A percentile compares a stretch with the other conserved stretches of the same genome.
Conservation (phyloP, 2,329 filamentous ascomycete species). For the Orbilia brochopaga region DNA sequence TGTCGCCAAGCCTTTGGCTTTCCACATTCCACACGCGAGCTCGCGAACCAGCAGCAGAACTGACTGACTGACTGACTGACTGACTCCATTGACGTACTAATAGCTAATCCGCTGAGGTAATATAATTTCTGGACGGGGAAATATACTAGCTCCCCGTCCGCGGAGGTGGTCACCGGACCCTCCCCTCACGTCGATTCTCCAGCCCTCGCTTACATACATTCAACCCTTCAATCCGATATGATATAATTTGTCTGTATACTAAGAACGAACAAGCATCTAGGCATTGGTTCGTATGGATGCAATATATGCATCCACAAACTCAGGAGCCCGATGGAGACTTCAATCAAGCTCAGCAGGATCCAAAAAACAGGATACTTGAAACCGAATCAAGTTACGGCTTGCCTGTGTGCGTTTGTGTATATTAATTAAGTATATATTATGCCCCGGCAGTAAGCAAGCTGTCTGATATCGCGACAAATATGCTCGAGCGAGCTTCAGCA, state of each 20-base stretch:
- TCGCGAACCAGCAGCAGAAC: neutral
- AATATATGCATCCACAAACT: too few species aligned
- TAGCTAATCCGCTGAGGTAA: too few species aligned
- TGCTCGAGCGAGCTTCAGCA: neutral
- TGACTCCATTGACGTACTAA: too few species aligned
- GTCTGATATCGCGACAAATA: neutral
- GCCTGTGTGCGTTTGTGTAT: too few species aligned
- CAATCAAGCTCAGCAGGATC: too few species aligned
- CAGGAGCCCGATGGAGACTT: too few species aligned
- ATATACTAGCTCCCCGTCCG: conserved; percentile 8
- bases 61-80: neutral
- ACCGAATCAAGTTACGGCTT: too few species aligned
- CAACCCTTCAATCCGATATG: neutral
- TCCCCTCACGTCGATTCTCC: conserved; percentile 1
- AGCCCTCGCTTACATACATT: neutral
- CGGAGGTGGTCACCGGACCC: conserved; percentile 43
- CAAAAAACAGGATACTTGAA: too few species aligned
- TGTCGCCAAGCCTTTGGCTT: conserved; percentile 13
- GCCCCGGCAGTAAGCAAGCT: neutral
- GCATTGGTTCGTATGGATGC: too few species aligned
- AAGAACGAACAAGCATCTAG: too few species aligned
- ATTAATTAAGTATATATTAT: too few species aligned
- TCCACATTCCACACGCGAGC: conserved; percentile 2
- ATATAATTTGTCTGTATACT: neutral
- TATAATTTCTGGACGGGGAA: too few species aligned